Base-by-base conservation (phyloP, 1,284 basidiomycete genomes). In the Malassezia caprae region DNA sequence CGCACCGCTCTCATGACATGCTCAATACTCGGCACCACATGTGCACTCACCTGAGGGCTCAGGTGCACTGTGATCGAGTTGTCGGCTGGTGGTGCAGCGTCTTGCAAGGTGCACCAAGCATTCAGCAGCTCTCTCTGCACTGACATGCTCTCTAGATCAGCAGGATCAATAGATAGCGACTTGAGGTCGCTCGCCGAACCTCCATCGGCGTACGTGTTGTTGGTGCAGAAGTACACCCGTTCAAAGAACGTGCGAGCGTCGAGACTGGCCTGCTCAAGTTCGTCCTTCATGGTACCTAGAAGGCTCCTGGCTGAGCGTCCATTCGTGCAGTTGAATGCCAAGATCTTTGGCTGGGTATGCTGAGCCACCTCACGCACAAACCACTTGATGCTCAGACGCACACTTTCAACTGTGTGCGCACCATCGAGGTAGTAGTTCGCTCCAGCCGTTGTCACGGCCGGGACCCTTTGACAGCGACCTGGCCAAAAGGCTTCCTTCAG, bases 261-360 rank as follows among this genome's bases (percentile, higher is more conserved):
- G 12, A 24, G 17, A 6, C 42, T 43, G 10, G 34, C 19, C 13
- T 34, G 28, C 40, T 64, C 54, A 2, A 69, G 51, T 11, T 60
- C 44, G 8, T 76, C 72, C 30, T 83, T 74, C 10, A 96, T 79
- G 0, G 82, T 77, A 3, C 76, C 76, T 17, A 99, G 78, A 70
- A 99, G 85, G 0, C 79, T 77, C 43, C 80, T 76, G 2, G 86
- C 90, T 6, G 87, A 86, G 28, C 94, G 83, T 7, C 90, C 93
- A 51, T 82, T 84, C 2, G 93, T 96, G 77, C 90, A 96, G 76
- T 99, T 99, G 79, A 98, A 99, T 31, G 98, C 81, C 42, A 99
- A 78, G 2, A 87, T 77, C 31, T 87, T 82, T 2, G 42, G 47
- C 54, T 41, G 34, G 5, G 23, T 39, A 13, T 26, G 10, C 12